Base-by-base conservation (phyloP, 129 eudicot species). In the Flaveria linearis region DNA sequence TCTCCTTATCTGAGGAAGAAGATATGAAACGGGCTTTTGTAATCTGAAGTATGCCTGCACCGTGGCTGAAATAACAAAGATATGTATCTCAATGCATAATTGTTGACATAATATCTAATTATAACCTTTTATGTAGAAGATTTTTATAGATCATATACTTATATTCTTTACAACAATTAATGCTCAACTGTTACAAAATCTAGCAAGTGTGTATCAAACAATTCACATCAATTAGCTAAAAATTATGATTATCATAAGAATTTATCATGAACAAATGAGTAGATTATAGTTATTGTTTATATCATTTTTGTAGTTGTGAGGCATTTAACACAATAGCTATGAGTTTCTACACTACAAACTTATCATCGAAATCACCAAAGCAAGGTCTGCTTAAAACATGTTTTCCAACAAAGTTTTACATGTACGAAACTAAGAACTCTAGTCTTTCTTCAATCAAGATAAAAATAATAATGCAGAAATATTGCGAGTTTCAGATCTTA, bases 31-130 rank as follows among this genome's bases (percentile, higher is more conserved):
- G 1, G 96, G 91, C 84, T 84, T 92, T 75, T 81, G 88, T 67
- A 92, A 77, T 85, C 77, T 80, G 86, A 92, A 89, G 68, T 71
- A 80, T 70, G 88, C 91, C 80, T 89, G 93, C 63, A 84, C 83
- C 2, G 87, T 47, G 76, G 97, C 97, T 92, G 91, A 53, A 76
- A 73, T 65, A 52, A 73, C 72, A 79, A 74, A 5, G 43, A 66
- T 41, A 61, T 4, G 30, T 52, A 41, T 36, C 12, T 33, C 52
- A 72, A 52, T 20, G 56, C 36, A 33, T 65, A 7, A 47, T 46
- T 13, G 46, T 26, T 20, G 10, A 28, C 43, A 57, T 22, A 11
- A n/a, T 9, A 55, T 39, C 18, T 18, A 58, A 20, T 18, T 12
- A 72, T 36, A 72, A 42, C 12, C 39, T 39, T 39, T 7, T 9